Conservation (phyloP, 148 eudicot species). For the Chenopodium quinoa region DNA sequence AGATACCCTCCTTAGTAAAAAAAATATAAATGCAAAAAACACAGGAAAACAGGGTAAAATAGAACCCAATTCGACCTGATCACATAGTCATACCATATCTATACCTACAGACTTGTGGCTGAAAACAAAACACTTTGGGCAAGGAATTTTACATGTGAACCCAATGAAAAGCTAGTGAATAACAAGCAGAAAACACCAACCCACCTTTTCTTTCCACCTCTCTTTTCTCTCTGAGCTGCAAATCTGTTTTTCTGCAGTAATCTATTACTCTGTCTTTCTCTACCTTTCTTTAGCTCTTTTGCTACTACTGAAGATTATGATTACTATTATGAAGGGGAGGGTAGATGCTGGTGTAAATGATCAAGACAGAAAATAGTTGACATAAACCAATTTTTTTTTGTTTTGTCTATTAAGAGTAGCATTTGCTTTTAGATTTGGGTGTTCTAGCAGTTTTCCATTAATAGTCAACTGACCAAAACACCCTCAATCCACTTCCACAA, state of each 20-base stretch:
- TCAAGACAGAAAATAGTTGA: constrained; percentile 7
- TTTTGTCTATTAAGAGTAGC: constrained; percentile 14
- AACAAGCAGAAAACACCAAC: constrained; percentile 18
- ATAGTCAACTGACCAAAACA: constrained; percentile 26
- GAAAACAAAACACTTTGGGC: constrained; percentile 21
- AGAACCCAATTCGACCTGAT: neutral
- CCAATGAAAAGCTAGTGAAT: constrained; percentile 17
- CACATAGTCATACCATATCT: constrained; percentile 12
- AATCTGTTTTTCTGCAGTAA: constrained; percentile 1
- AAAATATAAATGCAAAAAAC: neutral
- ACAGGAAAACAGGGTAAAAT: constrained; percentile 17
- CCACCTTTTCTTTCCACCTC: constrained; percentile 5
- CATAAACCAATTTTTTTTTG: constrained; percentile 6
- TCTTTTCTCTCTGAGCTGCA: constrained; percentile 13
- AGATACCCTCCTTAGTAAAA: neutral
- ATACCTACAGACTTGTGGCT: constrained; percentile 16
- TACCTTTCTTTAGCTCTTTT: neutral
- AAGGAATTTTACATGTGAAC: constrained; percentile 35
- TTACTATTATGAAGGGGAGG: constrained; percentile 6
- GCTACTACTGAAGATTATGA: neutral
- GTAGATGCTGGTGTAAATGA: constrained; percentile 19
- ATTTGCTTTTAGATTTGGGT: constrained; percentile 17
- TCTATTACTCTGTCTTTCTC: neutral
- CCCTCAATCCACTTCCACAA: constrained; percentile 13
- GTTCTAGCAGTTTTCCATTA: constrained; percentile 11